Base-by-base conservation (phyloP, 1,284 basidiomycete genomes). In the Meira nashicola region DNA sequence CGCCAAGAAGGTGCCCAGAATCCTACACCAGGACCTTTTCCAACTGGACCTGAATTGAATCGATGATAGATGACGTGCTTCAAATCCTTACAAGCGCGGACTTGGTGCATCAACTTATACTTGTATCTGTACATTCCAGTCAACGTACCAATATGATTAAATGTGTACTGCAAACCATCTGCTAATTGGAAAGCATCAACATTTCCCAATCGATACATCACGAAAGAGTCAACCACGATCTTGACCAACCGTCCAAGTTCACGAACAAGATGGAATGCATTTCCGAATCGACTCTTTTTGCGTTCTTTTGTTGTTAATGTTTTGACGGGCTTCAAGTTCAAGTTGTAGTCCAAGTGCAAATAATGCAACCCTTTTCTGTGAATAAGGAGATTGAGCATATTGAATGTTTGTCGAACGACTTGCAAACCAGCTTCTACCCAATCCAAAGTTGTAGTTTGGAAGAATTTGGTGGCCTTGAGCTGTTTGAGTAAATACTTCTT, bases 1-100 rank as follows among this genome's bases (percentile, higher is more conserved):
- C 95, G 86, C 95, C 95, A 98, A 38, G 94, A 95, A 17, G 95
- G 95, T 55, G 93, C 92, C 95, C 95, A 99, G 84, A 98, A 98
- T 63, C 95, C 95, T 72, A 92, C 92, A 78, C 95, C 95, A 55
- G 95, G 95, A 68, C 95, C 95, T 80, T 99, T 99, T 25, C 95
- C 95, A 54, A 99, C 94, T 55, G 94, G 94, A 57, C 95, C 95
- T 25, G 94, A 96, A 82, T 99, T 99, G 86, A 98, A 99, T 62
- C 92, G 90, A 76, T 94, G 94, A 82, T 94, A 94, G 66, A 81
- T 79, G 64, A 79, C 70, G 53, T 68, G 64, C 58, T 99, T 99
- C 77, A 98, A 80, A 79, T 98, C 95, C 85, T 98, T 99, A 77
- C 92, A 96, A 88, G 94, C 93, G 63, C 95, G 89, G 51, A 99